A percentile compares a stretch with the other conserved stretches of the same genome.
These are phyloP conservation scores for Ceratobasidium sp. DNA, from an alignment of 1,284 basidiomycete species.

Conservation along the genomic window DNA sequence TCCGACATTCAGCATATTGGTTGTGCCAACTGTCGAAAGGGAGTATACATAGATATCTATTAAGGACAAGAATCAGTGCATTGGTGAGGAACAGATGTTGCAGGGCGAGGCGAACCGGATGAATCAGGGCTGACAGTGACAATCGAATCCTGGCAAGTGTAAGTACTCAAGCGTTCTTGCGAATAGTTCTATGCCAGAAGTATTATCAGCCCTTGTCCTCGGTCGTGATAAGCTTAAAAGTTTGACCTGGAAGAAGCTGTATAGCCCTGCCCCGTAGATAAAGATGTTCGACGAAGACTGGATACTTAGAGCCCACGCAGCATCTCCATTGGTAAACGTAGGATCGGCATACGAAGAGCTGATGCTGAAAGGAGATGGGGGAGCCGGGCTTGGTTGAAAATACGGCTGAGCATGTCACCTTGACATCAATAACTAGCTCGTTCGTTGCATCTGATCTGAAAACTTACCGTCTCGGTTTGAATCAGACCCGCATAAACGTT, in stretches of 20 bases:
- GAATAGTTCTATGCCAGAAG: slow-evolving; percentile 40
- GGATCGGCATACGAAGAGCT: slow-evolving; percentile 65
- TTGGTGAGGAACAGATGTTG: neutral
- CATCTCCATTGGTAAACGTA: slow-evolving; percentile 51
- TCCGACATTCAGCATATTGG: slow-evolving; percentile 64
- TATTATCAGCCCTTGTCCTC: neutral
- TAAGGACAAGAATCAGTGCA: neutral
- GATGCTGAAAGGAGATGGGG: slow-evolving; percentile 38
- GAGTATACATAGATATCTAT: slow-evolving; percentile 61
- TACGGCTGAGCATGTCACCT: slow-evolving; percentile 32
- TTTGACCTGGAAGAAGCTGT: slow-evolving; percentile 66
- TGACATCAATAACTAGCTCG: neutral
- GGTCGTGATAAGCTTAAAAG: slow-evolving; percentile 7
- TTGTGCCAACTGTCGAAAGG: slow-evolving; percentile 67
- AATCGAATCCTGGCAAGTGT: slow-evolving; percentile 67
- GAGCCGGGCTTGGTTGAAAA: slow-evolving; percentile 41
- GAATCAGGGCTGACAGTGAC: slow-evolving; percentile 66
- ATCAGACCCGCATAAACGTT: slow-evolving; percentile 76
- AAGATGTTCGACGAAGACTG: slow-evolving; percentile 64
- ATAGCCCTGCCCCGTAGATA: slow-evolving; percentile 72
- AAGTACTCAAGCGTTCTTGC: slow-evolving; percentile 57
- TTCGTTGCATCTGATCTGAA: neutral
- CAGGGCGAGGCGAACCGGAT: slow-evolving; percentile 36
- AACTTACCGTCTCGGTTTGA: slow-evolving; percentile 54
- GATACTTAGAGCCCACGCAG: slow-evolving; percentile 68